Base-by-base conservation (phyloP, 208 protist genomes). In the Acanthamoeba healyi region DNA sequence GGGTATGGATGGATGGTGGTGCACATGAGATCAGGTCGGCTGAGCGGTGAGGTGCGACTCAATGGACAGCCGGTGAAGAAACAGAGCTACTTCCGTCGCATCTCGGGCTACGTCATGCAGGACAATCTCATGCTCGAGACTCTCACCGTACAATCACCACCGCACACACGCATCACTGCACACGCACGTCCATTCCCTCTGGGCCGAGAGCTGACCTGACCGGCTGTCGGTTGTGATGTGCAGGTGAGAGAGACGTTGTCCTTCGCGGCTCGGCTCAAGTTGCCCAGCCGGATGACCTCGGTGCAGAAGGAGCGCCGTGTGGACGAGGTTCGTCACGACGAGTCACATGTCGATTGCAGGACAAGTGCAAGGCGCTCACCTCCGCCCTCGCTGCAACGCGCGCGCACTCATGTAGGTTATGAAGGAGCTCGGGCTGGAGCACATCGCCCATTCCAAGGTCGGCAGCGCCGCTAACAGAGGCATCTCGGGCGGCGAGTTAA, bases 51-150 rank as follows among this genome's bases (percentile, higher is more conserved):
- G 32, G 81, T 88, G 81, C 81, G 44, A 19, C 49, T 88, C 6
- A 88, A 88, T 61, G 81, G 81, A 22, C 44, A 88, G 81, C 81
- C 49, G 19, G 44, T 88, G 42, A 12, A 36, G 29, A 63, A 88
- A 29, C 81, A 88, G 81, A 56, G 49, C 54, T 42, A 56, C 54
- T 88, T 56, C 29, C 44, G 54, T 15, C 81, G 81, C 38, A 88
- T 88, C n/a, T 88, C 81, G 6, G 81, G 49, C 44, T 88, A 88
- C 81, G 81, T 88, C 2, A 88, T 88, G 81, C 81, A 88, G 81
- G 81, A 88, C 81, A 88, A 63, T n/a, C 54, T 88, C 49, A 88
- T 88, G 54, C 81, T 65, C 22, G 81, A 88, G 17, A 88, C 44
- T 19, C 81, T 88, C 22, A 88, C 49, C 17, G 81, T 88, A 61